phyloP scores from a whole-genome alignment of 2,329 filamentous ascomycete genomes.

The Verticillium zaregamsianum region DNA sequence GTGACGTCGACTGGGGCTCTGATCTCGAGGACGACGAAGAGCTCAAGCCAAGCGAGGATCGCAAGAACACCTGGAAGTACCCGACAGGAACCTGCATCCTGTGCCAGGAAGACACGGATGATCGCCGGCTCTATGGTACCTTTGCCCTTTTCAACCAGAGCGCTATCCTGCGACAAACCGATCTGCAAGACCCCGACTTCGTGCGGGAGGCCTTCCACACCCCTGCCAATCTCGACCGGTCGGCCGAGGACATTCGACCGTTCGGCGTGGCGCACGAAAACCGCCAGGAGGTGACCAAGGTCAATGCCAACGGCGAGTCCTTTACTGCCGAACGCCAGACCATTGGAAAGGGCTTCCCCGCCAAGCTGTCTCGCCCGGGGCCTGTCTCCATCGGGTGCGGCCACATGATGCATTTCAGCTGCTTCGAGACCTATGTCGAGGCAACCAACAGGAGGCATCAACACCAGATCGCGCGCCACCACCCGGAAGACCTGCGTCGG shows the following conservation, averaged over 20 bases:
- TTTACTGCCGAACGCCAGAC: constrained; percentile 73
- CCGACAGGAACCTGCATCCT: constrained; percentile 91
- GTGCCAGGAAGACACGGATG: constrained; percentile 93
- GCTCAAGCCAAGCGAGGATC: constrained; percentile 61
- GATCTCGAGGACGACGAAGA: constrained; percentile 76
- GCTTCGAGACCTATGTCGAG: constrained; percentile 87
- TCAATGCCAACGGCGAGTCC: constrained; percentile 66
- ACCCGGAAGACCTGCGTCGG: constrained; percentile 73
- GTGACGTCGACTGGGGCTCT: constrained; percentile 77
- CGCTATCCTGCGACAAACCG: constrained; percentile 79
- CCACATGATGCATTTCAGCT: constrained; percentile 97
- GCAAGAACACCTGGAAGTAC: constrained; percentile 81
- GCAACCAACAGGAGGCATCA: constrained; percentile 80
- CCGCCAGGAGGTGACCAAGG: constrained; percentile 68
- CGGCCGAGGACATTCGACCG: constrained; percentile 76
- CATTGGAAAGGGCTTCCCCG: constrained; percentile 84
- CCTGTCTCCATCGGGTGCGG: constrained; percentile 89
- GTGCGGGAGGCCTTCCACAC: constrained; percentile 77
- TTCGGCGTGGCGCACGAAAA: constrained; percentile 92
- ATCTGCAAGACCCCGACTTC: constrained; percentile 76
- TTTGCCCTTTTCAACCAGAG: constrained; percentile 89
- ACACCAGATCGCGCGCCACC: constrained; percentile 90
- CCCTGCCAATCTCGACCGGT: constrained; percentile 77
- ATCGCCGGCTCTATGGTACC: constrained; percentile 83
- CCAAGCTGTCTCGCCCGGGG: constrained; percentile 61